phyloP scores from a whole-genome alignment of 345 rosid genomes.

The Gossypium turneri region DNA sequence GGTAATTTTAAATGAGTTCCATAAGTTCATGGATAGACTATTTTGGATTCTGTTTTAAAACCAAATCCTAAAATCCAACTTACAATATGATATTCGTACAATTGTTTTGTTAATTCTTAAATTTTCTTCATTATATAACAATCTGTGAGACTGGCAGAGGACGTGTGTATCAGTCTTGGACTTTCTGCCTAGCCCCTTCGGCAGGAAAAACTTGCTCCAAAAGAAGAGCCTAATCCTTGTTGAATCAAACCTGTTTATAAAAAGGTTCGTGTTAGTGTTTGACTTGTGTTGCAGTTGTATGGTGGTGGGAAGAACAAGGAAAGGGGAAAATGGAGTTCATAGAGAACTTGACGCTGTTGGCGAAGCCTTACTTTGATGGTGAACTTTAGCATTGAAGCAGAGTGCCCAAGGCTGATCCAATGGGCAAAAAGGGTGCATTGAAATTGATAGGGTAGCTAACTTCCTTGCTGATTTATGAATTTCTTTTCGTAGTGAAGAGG shows the following conservation, averaged over 20 bases:
- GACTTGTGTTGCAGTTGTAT: background rate
- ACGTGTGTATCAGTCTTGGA: constrained; percentile 19
- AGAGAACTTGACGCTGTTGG: background rate
- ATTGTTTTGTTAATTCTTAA: too few species aligned
- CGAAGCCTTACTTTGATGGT: too few species aligned
- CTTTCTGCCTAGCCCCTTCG: constrained; percentile 29
- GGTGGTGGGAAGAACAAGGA: constrained; percentile 7
- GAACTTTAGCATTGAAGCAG: background rate
- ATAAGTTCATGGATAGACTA: too few species aligned
- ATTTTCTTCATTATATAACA: too few species aligned
- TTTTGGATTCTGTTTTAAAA: too few species aligned
- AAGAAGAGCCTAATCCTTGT: constrained; percentile 27
- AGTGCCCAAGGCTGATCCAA: background rate
- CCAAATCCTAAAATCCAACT: too few species aligned
- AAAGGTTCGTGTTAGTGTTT: constrained; percentile 21
- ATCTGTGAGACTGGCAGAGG: constrained; percentile 4
- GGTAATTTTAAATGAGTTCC: too few species aligned
- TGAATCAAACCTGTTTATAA: constrained; percentile 28
- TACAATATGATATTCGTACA: too few species aligned
- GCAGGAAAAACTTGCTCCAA: constrained; percentile 24
- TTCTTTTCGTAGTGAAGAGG: background rate
- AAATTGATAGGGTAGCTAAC: constrained; percentile 1
- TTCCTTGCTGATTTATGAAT: background rate
- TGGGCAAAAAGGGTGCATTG: background rate
- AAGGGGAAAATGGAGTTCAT: background rate